Evolutionary conservation across 176 grass and related monocot genomes (phyloP), one percentile per base, ranked within the genome.

Genomic region (Saccharum spontaneum): DNA sequence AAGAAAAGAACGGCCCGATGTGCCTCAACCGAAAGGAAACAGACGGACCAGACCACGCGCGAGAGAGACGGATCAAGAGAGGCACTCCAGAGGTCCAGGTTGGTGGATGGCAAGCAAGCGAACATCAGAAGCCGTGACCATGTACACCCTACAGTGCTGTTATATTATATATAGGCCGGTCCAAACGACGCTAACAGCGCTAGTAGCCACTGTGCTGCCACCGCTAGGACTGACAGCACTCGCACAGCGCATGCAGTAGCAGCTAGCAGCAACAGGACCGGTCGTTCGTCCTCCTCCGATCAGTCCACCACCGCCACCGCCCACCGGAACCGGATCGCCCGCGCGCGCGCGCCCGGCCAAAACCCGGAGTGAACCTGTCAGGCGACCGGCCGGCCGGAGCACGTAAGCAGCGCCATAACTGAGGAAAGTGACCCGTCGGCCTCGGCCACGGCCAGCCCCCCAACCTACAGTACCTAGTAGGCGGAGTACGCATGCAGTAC

Each of bases 321-420:
- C 33, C 17, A 28, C 13, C 16, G 23, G 10, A 64, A 57, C 20
- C 54, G 6, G 8, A 36, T 36, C 34, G 34, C 4, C 34, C n/a
- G 23, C 23, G 9, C 8, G 57, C 59, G n/a, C n/a, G 75, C 13
- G 33, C 22, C 36, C 76, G 55, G 55, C 37, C 76, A 78, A 78
- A 40, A 26, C 36, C 22, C 2, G 1, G 76, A 78, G 37, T 44
- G 54, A 43, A 3, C 23, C 23, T 67, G 77, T n/a, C 62, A 79
- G 78, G 28, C 16, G 39, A 79, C 16, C 26, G 61, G 10, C 26
- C 57, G 37, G 55, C 76, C 12, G 55, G 36, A 49, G 76, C 48
- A 76, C 71, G 73, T 75, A 57, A 38, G 73, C 77, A 46, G 39
- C n/a, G 40, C 60, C 78, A 67, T 67, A 52, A 68, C 63, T 67